A percentile compares a stretch with the other conserved stretches of the same genome.
Conservation (phyloP, 2,329 filamentous ascomycete species). For the Fusarium neocosmosporiellum region DNA sequence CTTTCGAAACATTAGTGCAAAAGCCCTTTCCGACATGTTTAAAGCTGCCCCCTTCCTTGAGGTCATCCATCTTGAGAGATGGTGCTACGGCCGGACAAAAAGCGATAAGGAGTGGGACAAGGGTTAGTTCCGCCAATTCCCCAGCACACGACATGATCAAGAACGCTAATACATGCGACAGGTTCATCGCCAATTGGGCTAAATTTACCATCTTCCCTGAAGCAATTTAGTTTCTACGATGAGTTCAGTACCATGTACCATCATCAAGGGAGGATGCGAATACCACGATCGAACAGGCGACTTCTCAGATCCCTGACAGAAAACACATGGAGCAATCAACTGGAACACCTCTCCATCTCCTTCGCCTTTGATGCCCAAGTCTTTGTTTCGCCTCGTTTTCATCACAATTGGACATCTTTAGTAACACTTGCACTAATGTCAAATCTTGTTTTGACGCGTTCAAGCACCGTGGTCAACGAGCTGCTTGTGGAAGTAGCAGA, state of each 20-base stretch:
- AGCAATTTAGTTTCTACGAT: slow-evolving; percentile 24
- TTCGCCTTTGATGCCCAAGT: slow-evolving; percentile 7
- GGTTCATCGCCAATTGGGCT: slow-evolving; percentile 1
- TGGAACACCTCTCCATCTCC: slow-evolving; percentile 20
- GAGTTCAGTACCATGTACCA: slow-evolving; percentile 10
- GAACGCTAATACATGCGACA: background rate
- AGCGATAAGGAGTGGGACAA: background rate
- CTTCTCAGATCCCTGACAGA: slow-evolving; percentile 5
- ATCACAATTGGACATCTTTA: background rate
- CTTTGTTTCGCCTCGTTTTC: background rate
- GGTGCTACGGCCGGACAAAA: background rate
- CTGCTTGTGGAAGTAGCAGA: background rate
- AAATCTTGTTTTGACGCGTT: background rate
- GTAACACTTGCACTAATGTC: slow-evolving; percentile 10
- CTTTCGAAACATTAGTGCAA: slow-evolving; percentile 2
- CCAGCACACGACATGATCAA: background rate
- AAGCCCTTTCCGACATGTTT: background rate
- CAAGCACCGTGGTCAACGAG: background rate
- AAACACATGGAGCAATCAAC: background rate
- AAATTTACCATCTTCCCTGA: slow-evolving; percentile 9
- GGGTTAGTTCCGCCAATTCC: background rate
- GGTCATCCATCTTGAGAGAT: slow-evolving; percentile 23
- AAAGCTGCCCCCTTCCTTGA: slow-evolving; percentile 9
- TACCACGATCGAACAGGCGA: slow-evolving; percentile 7
- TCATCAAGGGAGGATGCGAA: background rate